Conservation (phyloP, 2,329 filamentous ascomycete genomes). For the Mariannaea sp. region DNA sequence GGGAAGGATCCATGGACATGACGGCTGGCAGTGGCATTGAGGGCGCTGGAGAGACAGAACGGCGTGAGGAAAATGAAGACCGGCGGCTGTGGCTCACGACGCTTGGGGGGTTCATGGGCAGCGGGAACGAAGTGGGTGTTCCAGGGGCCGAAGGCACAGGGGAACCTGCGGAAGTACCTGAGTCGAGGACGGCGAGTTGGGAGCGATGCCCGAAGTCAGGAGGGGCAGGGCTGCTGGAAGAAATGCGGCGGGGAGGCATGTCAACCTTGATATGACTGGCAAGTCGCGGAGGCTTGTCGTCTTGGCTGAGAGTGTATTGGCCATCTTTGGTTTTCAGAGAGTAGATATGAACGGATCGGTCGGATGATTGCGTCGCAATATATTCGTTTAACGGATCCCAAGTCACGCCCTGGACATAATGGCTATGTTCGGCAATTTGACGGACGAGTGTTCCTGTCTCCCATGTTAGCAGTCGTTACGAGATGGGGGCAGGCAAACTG, state of each 20-base stretch:
- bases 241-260: slow-evolving; percentile 86
- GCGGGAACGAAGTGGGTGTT: slow-evolving; percentile 82
- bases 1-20: slow-evolving; percentile 90
- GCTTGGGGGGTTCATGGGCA: slow-evolving; percentile 94
- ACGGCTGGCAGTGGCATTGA: slow-evolving; percentile 93
- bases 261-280: slow-evolving; percentile 82
- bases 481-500: slow-evolving; percentile 11
- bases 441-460: slow-evolving; percentile 67
- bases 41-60: slow-evolving; percentile 90
- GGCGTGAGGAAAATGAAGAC: slow-evolving; percentile 88
- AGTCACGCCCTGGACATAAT: slow-evolving; percentile 97
- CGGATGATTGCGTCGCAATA: slow-evolving; percentile 96
- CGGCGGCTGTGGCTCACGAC: slow-evolving; percentile 88
- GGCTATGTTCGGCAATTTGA: slow-evolving; percentile 95
- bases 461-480: slow-evolving; percentile 6
- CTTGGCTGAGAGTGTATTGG: slow-evolving; percentile 77
- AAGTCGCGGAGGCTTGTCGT: slow-evolving; percentile 75
- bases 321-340: slow-evolving; percentile 95
- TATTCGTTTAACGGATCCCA: slow-evolving; percentile 99
- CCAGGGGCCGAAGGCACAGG: slow-evolving; percentile 90
- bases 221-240: slow-evolving; percentile 89
- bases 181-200: slow-evolving; percentile 62
- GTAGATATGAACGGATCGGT: slow-evolving; percentile 97
- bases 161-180: slow-evolving; percentile 68
- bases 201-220: slow-evolving; percentile 75